Percentiles rank a stretch among this genome's conserved stretches.
phyloP scores from a whole-genome alignment of 2,329 filamentous ascomycete species.

The Cercospora canescens region DNA sequence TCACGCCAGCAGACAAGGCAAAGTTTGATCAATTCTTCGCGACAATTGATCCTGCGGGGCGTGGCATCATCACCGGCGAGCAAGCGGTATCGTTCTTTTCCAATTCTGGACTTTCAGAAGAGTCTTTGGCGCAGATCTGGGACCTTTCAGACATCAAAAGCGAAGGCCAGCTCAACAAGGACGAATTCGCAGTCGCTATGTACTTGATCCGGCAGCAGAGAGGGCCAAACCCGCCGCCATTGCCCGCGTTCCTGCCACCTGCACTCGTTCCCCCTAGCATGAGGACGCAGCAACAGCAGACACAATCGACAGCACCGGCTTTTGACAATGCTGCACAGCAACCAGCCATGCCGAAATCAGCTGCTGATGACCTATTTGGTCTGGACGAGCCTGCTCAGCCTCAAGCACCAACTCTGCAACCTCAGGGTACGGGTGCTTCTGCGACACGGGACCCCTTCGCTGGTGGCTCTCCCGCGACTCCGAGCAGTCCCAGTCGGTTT shows the following conservation, averaged over 20 bases:
- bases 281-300: slow-evolving; percentile 61
- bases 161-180: slow-evolving; percentile 77
- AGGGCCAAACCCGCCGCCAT: slow-evolving; percentile 63
- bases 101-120: slow-evolving; percentile 86
- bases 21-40: slow-evolving; percentile 86
- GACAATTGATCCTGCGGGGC: slow-evolving; percentile 75
- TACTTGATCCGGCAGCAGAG: slow-evolving; percentile 91
- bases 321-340: slow-evolving; percentile 51
- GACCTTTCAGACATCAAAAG: slow-evolving; percentile 93
- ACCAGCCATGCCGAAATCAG: slow-evolving; percentile 66
- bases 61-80: slow-evolving; percentile 86
- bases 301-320: slow-evolving; percentile 52
- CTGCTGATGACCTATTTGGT: slow-evolving; percentile 90
- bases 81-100: slow-evolving; percentile 94
- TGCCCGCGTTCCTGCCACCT: slow-evolving; percentile 76
- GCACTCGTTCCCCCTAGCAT: slow-evolving; percentile 85
- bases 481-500: slow-evolving; percentile 52
- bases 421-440: slow-evolving; percentile 76
- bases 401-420: slow-evolving; percentile 55
- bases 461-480: slow-evolving; percentile 50
- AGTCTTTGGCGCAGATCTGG: slow-evolving; percentile 91
- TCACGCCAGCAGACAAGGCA: slow-evolving; percentile 79
- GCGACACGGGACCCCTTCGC: slow-evolving; percentile 61
- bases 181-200: slow-evolving; percentile 98
- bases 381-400: slow-evolving; percentile 69